phyloP scores from a whole-genome alignment of 257 asterid species.

The Solanum neorickii region DNA sequence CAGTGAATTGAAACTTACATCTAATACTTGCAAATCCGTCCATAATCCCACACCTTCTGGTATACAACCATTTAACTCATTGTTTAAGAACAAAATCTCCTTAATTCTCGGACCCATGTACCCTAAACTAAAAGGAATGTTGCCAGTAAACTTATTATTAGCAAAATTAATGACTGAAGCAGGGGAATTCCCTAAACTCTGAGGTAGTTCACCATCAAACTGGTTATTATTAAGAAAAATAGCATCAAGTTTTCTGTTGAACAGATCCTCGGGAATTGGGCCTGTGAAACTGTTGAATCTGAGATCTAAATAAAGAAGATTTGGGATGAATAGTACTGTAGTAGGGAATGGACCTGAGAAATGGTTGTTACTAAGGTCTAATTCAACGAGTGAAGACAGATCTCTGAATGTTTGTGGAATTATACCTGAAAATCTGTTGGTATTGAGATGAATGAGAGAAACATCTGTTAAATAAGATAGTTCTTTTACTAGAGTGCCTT shows the following conservation, averaged over 20 bases:
- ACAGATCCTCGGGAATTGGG: constrained; percentile 50
- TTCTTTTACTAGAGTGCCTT: constrained; percentile 46
- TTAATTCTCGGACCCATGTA: constrained; percentile 46
- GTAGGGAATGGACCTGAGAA: constrained; percentile 63
- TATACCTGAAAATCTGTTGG: constrained; percentile 55
- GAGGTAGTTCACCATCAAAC: constrained; percentile 51
- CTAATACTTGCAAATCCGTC: constrained; percentile 69
- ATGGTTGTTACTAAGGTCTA: constrained; percentile 80
- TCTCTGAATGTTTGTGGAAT: constrained; percentile 42
- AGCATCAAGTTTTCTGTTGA: constrained; percentile 63
- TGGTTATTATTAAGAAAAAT: constrained; percentile 65
- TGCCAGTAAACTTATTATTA: constrained; percentile 51
- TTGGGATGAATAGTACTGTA: constrained; percentile 35
- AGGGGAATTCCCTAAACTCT: constrained; percentile 68
- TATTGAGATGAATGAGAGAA: constrained; percentile 59
- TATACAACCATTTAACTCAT: constrained; percentile 74
- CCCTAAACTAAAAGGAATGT: constrained; percentile 60
- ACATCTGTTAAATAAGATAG: constrained; percentile 42
- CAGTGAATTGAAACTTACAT: constrained; percentile 54
- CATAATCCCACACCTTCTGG: constrained; percentile 82
- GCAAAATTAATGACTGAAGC: constrained; percentile 82
- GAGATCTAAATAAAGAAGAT: constrained; percentile 60
- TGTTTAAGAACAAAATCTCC: constrained; percentile 70
- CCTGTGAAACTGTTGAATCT: constrained; percentile 67
- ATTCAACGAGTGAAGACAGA: constrained; percentile 31